Conservation (phyloP, 2,329 filamentous ascomycete genomes). For the Westerdykella aurantiaca region DNA sequence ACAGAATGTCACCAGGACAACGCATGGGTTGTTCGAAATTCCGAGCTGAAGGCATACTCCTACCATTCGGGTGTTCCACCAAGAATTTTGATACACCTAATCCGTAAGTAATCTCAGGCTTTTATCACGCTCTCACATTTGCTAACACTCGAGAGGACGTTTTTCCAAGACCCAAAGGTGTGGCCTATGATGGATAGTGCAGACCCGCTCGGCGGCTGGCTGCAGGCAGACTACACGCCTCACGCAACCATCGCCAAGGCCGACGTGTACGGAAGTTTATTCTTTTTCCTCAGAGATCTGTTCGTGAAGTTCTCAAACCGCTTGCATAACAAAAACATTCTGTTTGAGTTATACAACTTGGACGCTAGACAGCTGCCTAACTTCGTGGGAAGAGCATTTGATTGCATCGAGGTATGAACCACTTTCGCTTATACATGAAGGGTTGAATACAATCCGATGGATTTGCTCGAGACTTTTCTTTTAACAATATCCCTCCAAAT, state of each 20-base stretch:
- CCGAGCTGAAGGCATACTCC: conserved; percentile 36
- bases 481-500: neutral
- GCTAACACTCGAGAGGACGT: conserved; percentile 22
- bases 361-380: conserved; percentile 20
- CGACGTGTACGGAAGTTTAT: conserved; percentile 40
- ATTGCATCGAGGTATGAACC: conserved; percentile 37
- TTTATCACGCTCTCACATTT: neutral
- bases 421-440: neutral
- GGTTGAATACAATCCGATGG: neutral
- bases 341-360: conserved; percentile 26
- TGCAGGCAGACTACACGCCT: conserved; percentile 21
- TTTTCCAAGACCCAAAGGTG: conserved; percentile 21
- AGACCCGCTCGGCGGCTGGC: conserved; percentile 38
- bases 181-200: conserved; percentile 39
- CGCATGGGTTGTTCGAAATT: conserved; percentile 30
- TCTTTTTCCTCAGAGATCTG: conserved; percentile 26
- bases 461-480: neutral
- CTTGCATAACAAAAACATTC: conserved; percentile 12
- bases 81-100: conserved; percentile 36
- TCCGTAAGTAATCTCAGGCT: conserved; percentile 30
- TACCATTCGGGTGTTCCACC: conserved; percentile 37
- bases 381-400: conserved; percentile 18
- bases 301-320: conserved; percentile 28
- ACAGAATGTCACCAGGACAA: conserved; percentile 13
- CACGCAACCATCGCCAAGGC: conserved; percentile 16